Base-by-base conservation (phyloP, 2,329 filamentous ascomycete genomes). In the Paecilomyces dactylethromorphus region DNA sequence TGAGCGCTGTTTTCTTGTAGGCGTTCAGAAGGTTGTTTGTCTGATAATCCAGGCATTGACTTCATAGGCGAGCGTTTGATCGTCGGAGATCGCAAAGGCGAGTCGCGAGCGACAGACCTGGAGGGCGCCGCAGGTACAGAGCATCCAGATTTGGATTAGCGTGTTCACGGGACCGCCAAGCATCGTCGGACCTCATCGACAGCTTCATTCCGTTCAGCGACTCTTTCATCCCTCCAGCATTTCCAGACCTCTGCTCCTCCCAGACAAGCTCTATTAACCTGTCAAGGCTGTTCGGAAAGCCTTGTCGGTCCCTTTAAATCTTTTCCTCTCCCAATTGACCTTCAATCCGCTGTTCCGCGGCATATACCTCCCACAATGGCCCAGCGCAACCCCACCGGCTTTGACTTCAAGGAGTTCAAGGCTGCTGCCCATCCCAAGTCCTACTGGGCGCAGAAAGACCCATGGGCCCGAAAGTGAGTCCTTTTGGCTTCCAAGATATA, bases 371-470 rank as follows among this genome's bases (percentile, higher is more conserved):
- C 62, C 65, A 76, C 66, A 69, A 84, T 85, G 82, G 76, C 81
- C 66, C 72, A 77, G 61, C 70, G 71, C 80, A 82, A 91, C 83
- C 85, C 95, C 77, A 97, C 93, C 69, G 93, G 93, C 79, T 97
- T 97, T 83, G 88, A 94, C 80, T 83, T 91, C 70, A 86, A 85
- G 74, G 89, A 90, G 77, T 87, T 92, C 77, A 89, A 86, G 73
- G 85, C 84, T 63, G 82, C 92, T 53, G 81, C 90, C 67, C 85
- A 85, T 64, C 82, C 78, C 66, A 79, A 79, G 61, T 82, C 81
- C 64, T 63, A 69, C 59, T 78, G 68, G 65, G 75, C 75, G 59
- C 75, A 74, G 68, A 80, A 79, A 67, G 85, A 87, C 70, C 85
- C 85, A 61, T 88, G 85, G 85, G 79, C 77, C 69, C 76, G 84